A percentile compares a stretch with the other conserved stretches of the same genome.
These are phyloP conservation scores for Berberis thunbergii DNA, from an alignment of 164 flowering plant species.

Conservation along the genomic window DNA sequence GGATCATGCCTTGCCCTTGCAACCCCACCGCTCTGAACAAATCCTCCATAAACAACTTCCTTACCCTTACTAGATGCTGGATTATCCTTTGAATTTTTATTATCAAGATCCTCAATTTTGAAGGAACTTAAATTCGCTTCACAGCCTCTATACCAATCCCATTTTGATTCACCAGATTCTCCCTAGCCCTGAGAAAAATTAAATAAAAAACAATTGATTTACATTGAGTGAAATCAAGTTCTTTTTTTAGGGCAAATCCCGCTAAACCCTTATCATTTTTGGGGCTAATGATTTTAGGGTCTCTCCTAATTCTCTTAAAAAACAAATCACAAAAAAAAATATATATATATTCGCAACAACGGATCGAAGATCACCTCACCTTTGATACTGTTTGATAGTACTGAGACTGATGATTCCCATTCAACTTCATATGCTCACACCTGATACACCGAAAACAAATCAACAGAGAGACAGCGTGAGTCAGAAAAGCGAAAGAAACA, in stretches of 20 bases:
- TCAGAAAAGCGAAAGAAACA: neutral
- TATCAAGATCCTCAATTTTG: slow-evolving; percentile 49
- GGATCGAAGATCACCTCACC: slow-evolving; percentile 22
- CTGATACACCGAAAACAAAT: slow-evolving; percentile 40
- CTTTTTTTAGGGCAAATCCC: neutral
- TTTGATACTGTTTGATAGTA: slow-evolving; percentile 97
- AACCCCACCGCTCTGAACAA: slow-evolving; percentile 39
- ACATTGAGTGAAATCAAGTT: neutral
- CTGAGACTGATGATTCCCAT: slow-evolving; percentile 96
- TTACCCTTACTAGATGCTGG: slow-evolving; percentile 15
- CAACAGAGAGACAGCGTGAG: neutral
- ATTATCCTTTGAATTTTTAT: slow-evolving; percentile 16
- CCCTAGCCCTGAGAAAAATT: slow-evolving; percentile 72
- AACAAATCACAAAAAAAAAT: neutral
- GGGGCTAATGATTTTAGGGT: neutral
- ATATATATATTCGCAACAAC: too few relatives aligned
- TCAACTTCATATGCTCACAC: slow-evolving; percentile 87
- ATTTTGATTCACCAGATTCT: slow-evolving; percentile 82
- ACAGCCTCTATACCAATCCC: slow-evolving; percentile 86
- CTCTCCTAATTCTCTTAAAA: neutral
- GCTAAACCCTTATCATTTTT: neutral
- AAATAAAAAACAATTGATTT: neutral
- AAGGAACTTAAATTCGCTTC: slow-evolving; percentile 67
- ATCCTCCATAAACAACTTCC: slow-evolving; percentile 34
- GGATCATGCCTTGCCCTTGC: slow-evolving; percentile 40